Conservation (phyloP, 2,329 filamentous ascomycete species). For the Cytospora piceicola region DNA sequence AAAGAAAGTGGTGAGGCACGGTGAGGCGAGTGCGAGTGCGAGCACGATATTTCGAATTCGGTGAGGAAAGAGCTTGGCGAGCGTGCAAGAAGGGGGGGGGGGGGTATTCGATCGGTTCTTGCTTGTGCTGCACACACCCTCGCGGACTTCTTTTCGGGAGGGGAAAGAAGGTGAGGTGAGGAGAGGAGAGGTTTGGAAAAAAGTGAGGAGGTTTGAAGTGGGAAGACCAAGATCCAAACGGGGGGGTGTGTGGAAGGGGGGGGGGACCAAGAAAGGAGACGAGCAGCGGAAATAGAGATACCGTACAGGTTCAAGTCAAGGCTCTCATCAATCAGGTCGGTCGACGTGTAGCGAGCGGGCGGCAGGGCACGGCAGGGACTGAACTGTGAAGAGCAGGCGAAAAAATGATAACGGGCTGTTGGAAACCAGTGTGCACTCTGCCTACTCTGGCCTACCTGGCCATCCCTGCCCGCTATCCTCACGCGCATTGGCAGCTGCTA, state of each 20-base stretch:
- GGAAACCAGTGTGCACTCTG: not conserved
- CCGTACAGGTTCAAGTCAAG: slow-evolving; percentile 8
- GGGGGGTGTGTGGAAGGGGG: slow-evolving; percentile 5
- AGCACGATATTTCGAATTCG: slow-evolving; percentile 18
- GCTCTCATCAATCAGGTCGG: slow-evolving; percentile 15
- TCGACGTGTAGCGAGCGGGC: not conserved
- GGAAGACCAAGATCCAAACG: slow-evolving; percentile 15
- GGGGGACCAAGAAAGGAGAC: slow-evolving; percentile 15
- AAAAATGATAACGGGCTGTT: slow-evolving; percentile 16
- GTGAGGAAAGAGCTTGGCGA: slow-evolving; percentile 20
- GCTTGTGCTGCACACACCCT: slow-evolving; percentile 24
- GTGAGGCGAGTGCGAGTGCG: not conserved
- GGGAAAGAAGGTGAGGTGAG: slow-evolving; percentile 9
- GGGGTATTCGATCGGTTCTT: slow-evolving; percentile 13
- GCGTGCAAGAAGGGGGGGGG: slow-evolving; percentile 11
- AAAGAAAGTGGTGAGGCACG: slow-evolving; percentile 5
- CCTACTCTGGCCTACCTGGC: not conserved
- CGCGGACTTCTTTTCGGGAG: slow-evolving; percentile 5
- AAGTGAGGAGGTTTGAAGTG: slow-evolving; percentile 16
- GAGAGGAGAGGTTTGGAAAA: slow-evolving; percentile 18
- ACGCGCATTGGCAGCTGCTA: not conserved
- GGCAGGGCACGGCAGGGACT: not conserved
- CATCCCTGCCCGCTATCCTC: not conserved
- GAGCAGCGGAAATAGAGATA: slow-evolving; percentile 17
- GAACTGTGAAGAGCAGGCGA: slow-evolving; percentile 2